Evolutionary conservation across 208 protist species (phyloP), one percentile per base, ranked within the genome.

Genomic region (Zelonia costaricensis): DNA sequence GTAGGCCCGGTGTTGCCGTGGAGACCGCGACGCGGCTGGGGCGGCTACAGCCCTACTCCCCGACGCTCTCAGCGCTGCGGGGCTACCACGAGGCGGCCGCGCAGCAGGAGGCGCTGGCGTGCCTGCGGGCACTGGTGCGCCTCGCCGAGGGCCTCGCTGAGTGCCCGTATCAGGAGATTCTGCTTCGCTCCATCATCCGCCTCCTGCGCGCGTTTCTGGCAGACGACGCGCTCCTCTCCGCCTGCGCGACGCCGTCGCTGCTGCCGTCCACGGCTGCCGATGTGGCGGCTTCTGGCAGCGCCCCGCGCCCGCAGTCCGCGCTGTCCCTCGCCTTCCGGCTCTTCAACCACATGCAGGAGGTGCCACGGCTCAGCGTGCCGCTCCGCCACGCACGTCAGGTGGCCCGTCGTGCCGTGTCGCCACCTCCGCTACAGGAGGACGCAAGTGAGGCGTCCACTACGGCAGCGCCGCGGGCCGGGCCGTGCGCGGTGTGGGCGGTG

Each of bases 311-410:
- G 1, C n/a, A n/a, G n/a, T n/a, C 44, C n/a, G 43, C 18, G 16
- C 51, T 64, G 27, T 38, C 54, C 30, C 55, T 62, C 39, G 55
- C 39, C 5, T 20, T 15, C 13, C 12, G 45, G 61, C 35, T 75
- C 7, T 69, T 64, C 55, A 75, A 75, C 31, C 55, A 61, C 5
- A 22, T 75, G 53, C 60, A 68, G 38, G 60, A 75, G 55, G 51
- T 69, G 48, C 51, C 59, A 45, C 25, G 43, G 42, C 53, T 73
- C 25, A 73, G 66, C 35, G 38, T 47, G 15, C 23, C 30, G 0
- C 52, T 73, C 7, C 65, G 66, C n/a, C 31, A 27, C 9, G 49
- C 66, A 13, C 66, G 66, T 18, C 42, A 43, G 0, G 18, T 46
- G 6, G 23, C 61, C 15, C 66, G 66, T 8, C 39, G 25, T 25